Percentiles rank a stretch among this genome's conserved stretches.
Evolutionary conservation across 2,329 filamentous ascomycete species (phyloP).

Genomic region (Diplocarpon mali): DNA sequence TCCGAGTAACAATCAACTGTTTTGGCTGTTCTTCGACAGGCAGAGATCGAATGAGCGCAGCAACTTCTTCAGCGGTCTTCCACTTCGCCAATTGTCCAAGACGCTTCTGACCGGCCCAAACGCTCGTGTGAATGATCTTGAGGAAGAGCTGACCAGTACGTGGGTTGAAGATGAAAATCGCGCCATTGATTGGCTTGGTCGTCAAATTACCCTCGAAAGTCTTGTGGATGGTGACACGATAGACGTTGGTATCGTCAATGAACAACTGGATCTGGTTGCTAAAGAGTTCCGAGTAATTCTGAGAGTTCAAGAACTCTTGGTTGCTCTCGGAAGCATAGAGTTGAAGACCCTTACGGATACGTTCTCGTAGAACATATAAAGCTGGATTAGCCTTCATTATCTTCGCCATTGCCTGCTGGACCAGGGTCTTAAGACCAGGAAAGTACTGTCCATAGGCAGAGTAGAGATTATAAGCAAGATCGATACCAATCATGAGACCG

Average conservation of each 20-base stretch:
- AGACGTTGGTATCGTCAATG: conserved; percentile 98
- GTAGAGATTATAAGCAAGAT: conserved; percentile 96
- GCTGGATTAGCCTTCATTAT: conserved; percentile 99
- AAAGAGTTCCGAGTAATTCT: conserved; percentile 98
- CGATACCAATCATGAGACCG: conserved; percentile 94
- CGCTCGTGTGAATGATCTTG: conserved; percentile 98
- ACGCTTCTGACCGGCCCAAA: conserved; percentile 99
- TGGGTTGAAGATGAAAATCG: conserved; percentile 99
- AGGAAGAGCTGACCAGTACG: conserved; percentile 93
- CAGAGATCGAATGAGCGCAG: conserved; percentile 86
- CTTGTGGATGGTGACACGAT: conserved; percentile 98
- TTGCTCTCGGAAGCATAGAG: conserved; percentile 97
- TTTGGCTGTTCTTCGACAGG: conserved; percentile 98
- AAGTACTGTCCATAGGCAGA: conserved; percentile 98
- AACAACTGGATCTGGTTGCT: conserved; percentile 98
- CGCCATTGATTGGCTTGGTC: conserved; percentile 97
- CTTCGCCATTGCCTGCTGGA: conserved; percentile 99
- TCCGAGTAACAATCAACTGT: conserved; percentile 94
- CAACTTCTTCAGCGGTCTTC: conserved; percentile 99
- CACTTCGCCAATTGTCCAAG: conserved; percentile 95
- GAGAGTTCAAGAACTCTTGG: conserved; percentile 97
- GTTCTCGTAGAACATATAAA: conserved; percentile 88
- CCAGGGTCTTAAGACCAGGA: conserved; percentile 85
- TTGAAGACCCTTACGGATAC: conserved; percentile 96
- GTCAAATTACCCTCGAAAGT: conserved; percentile 98